These are phyloP conservation scores for Ustilago lituana DNA, from an alignment of 1,284 basidiomycete genomes.

Conservation along the genomic window DNA sequence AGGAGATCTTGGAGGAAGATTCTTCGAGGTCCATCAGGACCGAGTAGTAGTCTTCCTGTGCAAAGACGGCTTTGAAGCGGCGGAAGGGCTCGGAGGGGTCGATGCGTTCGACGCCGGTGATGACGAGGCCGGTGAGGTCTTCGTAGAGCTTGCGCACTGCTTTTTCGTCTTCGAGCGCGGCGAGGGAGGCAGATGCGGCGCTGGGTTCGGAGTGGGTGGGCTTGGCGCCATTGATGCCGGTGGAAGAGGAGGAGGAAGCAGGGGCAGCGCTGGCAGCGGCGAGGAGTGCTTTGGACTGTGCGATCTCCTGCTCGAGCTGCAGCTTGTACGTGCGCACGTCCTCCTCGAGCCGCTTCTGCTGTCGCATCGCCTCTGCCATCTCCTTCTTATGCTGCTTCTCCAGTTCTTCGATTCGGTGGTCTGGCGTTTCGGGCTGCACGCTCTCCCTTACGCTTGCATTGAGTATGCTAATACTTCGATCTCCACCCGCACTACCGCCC, in stretches of 20 bases:
- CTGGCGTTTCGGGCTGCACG: slow-evolving; percentile 20
- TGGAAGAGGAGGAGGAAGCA: slow-evolving; percentile 1
- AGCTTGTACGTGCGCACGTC: slow-evolving; percentile 40
- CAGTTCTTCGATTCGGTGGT: slow-evolving; percentile 23
- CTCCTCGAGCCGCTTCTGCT: slow-evolving; percentile 34
- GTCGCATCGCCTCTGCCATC: slow-evolving; percentile 23
- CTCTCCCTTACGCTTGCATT: slow-evolving; percentile 36
- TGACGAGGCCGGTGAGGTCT: slow-evolving; percentile 62
- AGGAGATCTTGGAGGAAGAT: slow-evolving; percentile 14
- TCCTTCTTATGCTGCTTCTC: slow-evolving; percentile 32
- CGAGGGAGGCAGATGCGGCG: slow-evolving; percentile 15
- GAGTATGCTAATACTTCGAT: slow-evolving; percentile 41
- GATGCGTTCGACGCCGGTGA: slow-evolving; percentile 50
- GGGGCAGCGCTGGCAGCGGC: slow-evolving; percentile 12
- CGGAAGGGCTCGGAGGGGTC: slow-evolving; percentile 17
- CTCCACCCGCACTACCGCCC: slow-evolving; percentile 1
- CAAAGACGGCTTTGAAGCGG: slow-evolving; percentile 57
- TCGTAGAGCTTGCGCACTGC: slow-evolving; percentile 64
- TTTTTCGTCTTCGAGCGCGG: slow-evolving; percentile 48
- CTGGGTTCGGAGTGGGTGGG: slow-evolving; percentile 2
- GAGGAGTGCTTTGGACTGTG: slow-evolving; percentile 34
- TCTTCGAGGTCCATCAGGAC: slow-evolving; percentile 62
- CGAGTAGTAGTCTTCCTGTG: slow-evolving; percentile 58
- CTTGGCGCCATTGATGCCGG: background rate
- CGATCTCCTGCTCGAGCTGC: slow-evolving; percentile 48